Conservation (phyloP, 2,329 filamentous ascomycete species). For the Fusarium austroafricanum region DNA sequence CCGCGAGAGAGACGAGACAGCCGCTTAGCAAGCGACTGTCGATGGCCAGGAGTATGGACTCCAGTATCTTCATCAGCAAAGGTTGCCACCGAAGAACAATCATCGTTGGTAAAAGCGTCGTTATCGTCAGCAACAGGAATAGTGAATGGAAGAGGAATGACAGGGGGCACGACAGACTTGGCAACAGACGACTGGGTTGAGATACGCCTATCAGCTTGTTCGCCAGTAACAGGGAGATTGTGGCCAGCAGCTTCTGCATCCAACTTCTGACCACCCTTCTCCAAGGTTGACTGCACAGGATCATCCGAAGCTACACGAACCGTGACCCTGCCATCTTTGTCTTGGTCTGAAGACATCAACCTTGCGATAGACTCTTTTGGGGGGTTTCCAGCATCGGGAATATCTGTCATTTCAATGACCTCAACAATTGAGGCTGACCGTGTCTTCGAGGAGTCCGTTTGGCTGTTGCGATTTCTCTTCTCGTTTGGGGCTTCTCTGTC, state of each 20-base stretch:
- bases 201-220: conserved; percentile 30
- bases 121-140: conserved; percentile 62
- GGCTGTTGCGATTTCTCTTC: conserved; percentile 54
- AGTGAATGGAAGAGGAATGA: conserved; percentile 75
- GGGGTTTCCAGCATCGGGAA: conserved; percentile 51
- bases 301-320: conserved; percentile 66
- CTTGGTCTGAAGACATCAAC: conserved; percentile 57
- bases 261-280: conserved; percentile 45
- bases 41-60: conserved; percentile 42
- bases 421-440: conserved; percentile 53
- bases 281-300: conserved; percentile 43
- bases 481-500: conserved; percentile 62
- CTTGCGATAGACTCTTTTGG: conserved; percentile 46
- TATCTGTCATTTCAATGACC: conserved; percentile 68
- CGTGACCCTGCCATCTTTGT: conserved; percentile 60
- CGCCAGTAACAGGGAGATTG: conserved; percentile 23
- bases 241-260: conserved; percentile 12
- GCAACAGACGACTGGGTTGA: conserved; percentile 40
- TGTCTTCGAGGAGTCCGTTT: conserved; percentile 50
- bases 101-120: conserved; percentile 56
- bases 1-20: conserved; percentile 63
- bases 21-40: conserved; percentile 58
- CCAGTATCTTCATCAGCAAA: conserved; percentile 70
- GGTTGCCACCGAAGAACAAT: conserved; percentile 76
- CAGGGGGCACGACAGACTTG: conserved; percentile 56